Conservation (phyloP, 2,329 filamentous ascomycete species). For the Xylaria sp. region DNA sequence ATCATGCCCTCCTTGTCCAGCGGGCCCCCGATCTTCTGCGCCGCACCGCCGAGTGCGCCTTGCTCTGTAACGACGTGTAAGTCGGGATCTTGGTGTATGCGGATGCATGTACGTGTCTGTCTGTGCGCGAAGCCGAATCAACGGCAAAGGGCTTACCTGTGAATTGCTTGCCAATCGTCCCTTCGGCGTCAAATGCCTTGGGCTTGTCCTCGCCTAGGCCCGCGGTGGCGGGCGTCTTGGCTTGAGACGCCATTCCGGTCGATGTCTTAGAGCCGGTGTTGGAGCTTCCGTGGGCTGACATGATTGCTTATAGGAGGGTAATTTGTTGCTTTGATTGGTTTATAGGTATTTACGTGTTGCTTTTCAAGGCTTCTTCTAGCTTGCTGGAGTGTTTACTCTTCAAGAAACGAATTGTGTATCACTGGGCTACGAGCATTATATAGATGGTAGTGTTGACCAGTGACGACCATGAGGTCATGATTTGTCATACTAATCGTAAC, state of each 20-base stretch:
- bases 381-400: neutral
- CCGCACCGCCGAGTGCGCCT: conserved; percentile 62
- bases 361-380: neutral
- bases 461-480: conserved; percentile 18
- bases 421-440: neutral
- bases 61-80: conserved; percentile 49
- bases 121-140: no score
- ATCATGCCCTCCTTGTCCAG: conserved; percentile 63
- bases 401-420: no score
- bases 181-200: conserved; percentile 60
- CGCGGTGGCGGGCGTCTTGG: conserved; percentile 49
- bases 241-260: conserved; percentile 46
- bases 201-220: conserved; percentile 51
- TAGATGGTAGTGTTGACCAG: neutral
- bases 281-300: conserved; percentile 49
- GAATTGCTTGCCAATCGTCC: conserved; percentile 66
- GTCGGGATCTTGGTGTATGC: neutral
- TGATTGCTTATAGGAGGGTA: no score
- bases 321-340: no score
- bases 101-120: no score
- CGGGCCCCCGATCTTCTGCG: conserved; percentile 62
- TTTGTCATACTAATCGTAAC: neutral
- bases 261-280: conserved; percentile 48
- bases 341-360: neutral
- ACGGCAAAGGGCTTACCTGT: conserved; percentile 54